Evolutionary conservation across 1,284 basidiomycete genomes (phyloP).

Genomic region (Sporisorium reilianum): DNA sequence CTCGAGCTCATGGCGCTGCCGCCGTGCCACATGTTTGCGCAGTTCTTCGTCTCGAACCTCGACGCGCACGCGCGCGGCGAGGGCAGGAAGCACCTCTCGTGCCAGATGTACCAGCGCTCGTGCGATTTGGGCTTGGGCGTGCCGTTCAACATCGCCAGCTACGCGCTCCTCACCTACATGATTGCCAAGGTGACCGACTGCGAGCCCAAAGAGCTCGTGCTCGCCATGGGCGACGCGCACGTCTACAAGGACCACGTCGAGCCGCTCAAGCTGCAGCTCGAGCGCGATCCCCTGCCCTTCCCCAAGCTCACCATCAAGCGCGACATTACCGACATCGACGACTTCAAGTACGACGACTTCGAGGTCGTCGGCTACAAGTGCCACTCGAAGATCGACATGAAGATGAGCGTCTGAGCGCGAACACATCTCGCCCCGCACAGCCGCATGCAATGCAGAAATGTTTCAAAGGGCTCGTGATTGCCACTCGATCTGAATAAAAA

Average conservation of each 20-base stretch:
- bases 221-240: conserved; percentile 93
- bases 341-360: conserved; percentile 84
- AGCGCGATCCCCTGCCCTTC: conserved; percentile 82
- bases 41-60: conserved; percentile 85
- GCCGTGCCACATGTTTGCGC: conserved; percentile 97
- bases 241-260: conserved; percentile 94
- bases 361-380: conserved; percentile 87
- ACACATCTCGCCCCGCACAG: background rate
- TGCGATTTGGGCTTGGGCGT: conserved; percentile 92
- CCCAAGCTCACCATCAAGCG: conserved; percentile 80
- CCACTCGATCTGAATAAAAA: conserved; percentile 4
- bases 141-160: conserved; percentile 98
- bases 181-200: conserved; percentile 90
- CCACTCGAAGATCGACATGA: conserved; percentile 90
- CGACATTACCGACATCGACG: conserved; percentile 80
- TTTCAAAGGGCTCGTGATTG: conserved; percentile 16
- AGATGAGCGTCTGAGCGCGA: conserved; percentile 85
- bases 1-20: conserved; percentile 94
- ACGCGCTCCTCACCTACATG: conserved; percentile 96
- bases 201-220: conserved; percentile 87
- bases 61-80: conserved; percentile 65
- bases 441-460: background rate
- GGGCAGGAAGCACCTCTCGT: conserved; percentile 75
- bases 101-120: conserved; percentile 97
- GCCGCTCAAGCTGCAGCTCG: conserved; percentile 83